Evolutionary conservation across 163 green algal species (phyloP).

Genomic region (Chlamydomonas reinhardtii): DNA sequence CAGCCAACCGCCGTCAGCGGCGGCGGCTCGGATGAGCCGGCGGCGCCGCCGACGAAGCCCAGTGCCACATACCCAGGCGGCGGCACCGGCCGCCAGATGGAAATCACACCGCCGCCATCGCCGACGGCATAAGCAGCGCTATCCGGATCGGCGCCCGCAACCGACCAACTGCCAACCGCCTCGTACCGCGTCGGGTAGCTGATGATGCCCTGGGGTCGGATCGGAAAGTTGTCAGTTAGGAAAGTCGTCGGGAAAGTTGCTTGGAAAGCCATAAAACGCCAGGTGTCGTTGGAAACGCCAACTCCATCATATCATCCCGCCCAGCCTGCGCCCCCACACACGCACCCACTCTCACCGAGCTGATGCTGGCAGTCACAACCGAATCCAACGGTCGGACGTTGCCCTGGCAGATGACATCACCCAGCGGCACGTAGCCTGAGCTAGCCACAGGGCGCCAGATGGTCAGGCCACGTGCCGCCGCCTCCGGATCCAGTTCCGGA

Average conservation of each 20-base stretch:
- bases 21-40: background rate
- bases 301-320: too few species aligned
- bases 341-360: too few species aligned
- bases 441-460: slow-evolving; percentile 81
- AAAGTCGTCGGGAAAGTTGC: too few species aligned
- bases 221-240: too few species aligned
- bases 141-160: background rate
- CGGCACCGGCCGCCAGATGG: slow-evolving; percentile 77
- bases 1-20: background rate
- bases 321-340: too few species aligned
- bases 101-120: background rate
- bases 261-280: too few species aligned
- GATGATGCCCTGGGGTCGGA: too few species aligned
- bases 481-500: slow-evolving; percentile 58
- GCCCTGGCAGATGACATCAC: slow-evolving; percentile 59
- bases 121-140: too few species aligned
- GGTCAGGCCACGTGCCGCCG: slow-evolving; percentile 67
- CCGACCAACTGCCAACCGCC: slow-evolving; percentile 47
- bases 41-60: slow-evolving; percentile 59
- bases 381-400: slow-evolving; percentile 58
- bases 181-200: slow-evolving; percentile 71
- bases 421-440: slow-evolving; percentile 75
- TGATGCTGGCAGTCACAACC: slow-evolving; percentile 80
- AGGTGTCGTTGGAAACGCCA: too few species aligned
- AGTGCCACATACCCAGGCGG: slow-evolving; percentile 77